Evolutionary conservation across 768 basidiomycete genomes (phyloP), one percentile per base, ranked within the genome.

Genomic region (Polyporus arcularius): DNA sequence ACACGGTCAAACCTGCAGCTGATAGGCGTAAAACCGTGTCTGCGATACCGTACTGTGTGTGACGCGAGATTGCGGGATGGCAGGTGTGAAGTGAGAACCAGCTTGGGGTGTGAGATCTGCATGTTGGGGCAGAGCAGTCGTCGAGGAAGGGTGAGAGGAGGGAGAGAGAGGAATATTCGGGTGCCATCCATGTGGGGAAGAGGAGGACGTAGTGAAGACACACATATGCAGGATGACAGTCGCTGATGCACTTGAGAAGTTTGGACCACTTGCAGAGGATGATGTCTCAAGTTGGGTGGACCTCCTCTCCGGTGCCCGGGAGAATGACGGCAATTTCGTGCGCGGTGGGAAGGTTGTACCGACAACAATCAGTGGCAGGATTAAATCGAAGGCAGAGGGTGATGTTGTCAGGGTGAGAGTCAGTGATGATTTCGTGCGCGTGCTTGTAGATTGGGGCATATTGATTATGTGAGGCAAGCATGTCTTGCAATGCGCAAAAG

Each of bases 111-210:
- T 35, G 32, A 4, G 32, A 4, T 10, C 10, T 35, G 32, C 32
- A n/a, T 35, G 5, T 35, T 35, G 32, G 32, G 32, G 5, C 5
- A 35, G 32, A 35, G 32, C 10, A n/a, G n/a, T n/a, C n/a, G n/a
- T n/a, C n/a, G n/a, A n/a, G 32, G 32, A 35, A 4, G 32, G 4
- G 32, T 35, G 32, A 10, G 32, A 10, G 5, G 10, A 10, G 32
- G 32, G 32, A 35, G 35, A 35, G 11, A 54, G 40, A 21, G 46
- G 61, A 1, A 77, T 65, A 0, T 70, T 26, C 4, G 61, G 16
- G 60, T 74, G 70, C 79, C 76, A 83, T 4, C 79, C 79, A 45
- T 65, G 50, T 14, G 77, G 80, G 76, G 70, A 82, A 81, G 1
- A 83, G 69, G 0, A 84, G 62, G 0, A 77, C 74, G 75, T 80